Evolutionary conservation across 106 monocot genomes (phyloP), one percentile per base, ranked within the genome.

Genomic region (Phalaenopsis equestris): DNA sequence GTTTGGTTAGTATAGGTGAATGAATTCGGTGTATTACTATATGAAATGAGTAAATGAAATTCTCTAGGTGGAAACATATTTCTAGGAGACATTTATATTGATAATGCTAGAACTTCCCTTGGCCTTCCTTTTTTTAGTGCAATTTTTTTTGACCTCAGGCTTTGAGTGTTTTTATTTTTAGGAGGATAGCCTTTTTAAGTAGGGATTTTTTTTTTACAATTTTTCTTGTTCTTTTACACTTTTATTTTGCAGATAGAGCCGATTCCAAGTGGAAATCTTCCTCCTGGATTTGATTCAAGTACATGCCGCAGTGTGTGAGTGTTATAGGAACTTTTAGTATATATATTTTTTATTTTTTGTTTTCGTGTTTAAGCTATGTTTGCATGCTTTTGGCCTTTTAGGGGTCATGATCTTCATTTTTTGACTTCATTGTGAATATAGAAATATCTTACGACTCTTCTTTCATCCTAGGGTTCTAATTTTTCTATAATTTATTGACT

Each of bases 281-380:
- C 94, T 86, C 94, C 96, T 85, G 92, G 92, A 8, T 94, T 94
- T 97, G 96, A 97, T 94, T 75, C 94, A 67, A 90, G 84, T 87
- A 87, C 94, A 87, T 94, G 96, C 87, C 96, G 96, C 89, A 97
- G 94, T 90, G 94, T 97, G 94, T 96, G 91, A 93, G 96, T 96
- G 83, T 88, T 78, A 77, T 67, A 81, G 75, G 81, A 83, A 70
- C 72, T 47, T 84, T 87, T 86, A 57, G 23, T 82, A 57, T 68
- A 19, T 30, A 30, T 30, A 30, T 30, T 30, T 30, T 30, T 30
- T 30, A 18, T 43, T 75, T n/a, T 42, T 21, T 81, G 42, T 42
- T 42, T 75, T 3, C 2, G 5, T 75, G 2, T 18, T 1, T 52
- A 39, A 70, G 73, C 30, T 74, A 74, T 45, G 74, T 45, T 45